These are phyloP conservation scores for Escovopsis weberi DNA, from an alignment of 2,329 filamentous ascomycete genomes.

Conservation along the genomic window DNA sequence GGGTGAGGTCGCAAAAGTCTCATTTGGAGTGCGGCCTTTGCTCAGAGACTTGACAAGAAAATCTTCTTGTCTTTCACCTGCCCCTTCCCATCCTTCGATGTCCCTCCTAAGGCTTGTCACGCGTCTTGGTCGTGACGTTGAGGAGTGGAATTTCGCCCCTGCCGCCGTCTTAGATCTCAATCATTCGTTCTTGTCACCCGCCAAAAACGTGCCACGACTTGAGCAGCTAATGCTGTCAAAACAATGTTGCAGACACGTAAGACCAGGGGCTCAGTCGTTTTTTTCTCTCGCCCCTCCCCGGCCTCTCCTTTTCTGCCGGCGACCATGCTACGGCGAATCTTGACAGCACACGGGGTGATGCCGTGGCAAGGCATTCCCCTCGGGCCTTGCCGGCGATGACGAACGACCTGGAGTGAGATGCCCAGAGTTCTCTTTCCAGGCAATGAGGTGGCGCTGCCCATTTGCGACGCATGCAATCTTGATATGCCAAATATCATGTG, in stretches of 20 bases:
- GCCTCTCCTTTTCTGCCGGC: neutral
- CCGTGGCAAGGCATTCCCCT: neutral
- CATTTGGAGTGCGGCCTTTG: too few species aligned
- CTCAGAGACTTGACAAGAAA: too few species aligned
- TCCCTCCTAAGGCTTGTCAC: too few species aligned
- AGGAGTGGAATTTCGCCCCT: neutral
- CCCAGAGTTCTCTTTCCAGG: neutral
- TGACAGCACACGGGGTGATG: neutral
- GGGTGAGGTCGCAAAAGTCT: too few species aligned
- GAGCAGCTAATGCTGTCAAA: slow-evolving; percentile 2
- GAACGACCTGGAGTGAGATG: neutral
- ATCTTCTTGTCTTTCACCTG: too few species aligned
- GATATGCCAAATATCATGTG: slow-evolving; percentile 1
- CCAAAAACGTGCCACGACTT: slow-evolving; percentile 3
- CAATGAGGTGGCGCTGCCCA: neutral
- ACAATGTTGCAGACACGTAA: slow-evolving; percentile 3
- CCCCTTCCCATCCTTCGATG: too few species aligned
- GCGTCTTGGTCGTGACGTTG: neutral
- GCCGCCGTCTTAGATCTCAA: neutral
- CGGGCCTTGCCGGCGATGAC: neutral
- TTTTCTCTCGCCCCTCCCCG: neutral
- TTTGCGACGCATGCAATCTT: neutral
- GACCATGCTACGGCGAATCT: neutral
- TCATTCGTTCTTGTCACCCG: slow-evolving; percentile 1
- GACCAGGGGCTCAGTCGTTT: neutral